Evolutionary conservation across 768 basidiomycete species (phyloP).

Genomic region (Hericium erinaceus): DNA sequence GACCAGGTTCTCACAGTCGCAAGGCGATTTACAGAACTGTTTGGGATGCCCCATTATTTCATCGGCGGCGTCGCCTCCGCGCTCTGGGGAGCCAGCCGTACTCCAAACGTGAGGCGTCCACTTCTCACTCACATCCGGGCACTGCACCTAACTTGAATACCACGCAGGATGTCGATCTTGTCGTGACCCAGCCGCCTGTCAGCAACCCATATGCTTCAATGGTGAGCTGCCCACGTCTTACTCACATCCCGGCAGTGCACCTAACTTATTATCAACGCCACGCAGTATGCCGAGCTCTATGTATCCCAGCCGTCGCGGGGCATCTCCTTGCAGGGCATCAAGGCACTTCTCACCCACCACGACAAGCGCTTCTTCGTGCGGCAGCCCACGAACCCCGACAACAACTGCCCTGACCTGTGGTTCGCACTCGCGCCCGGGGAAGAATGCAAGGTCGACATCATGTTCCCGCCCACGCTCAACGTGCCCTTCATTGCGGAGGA

Average conservation of each 20-base stretch:
- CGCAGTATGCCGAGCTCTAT: constrained; percentile 38
- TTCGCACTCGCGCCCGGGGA: background rate
- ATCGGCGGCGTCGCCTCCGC: constrained; percentile 18
- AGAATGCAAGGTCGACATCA: constrained; percentile 25
- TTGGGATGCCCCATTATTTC: constrained; percentile 16
- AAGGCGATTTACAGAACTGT: constrained; percentile 5
- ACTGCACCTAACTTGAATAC: background rate
- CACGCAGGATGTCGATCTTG: constrained; percentile 36
- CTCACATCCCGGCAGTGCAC: background rate
- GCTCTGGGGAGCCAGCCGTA: constrained; percentile 15
- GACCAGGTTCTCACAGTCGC: constrained; percentile 14
- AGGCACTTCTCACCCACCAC: constrained; percentile 24
- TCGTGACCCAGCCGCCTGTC: constrained; percentile 24
- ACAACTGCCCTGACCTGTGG: constrained; percentile 31
- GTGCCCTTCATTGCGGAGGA: constrained; percentile 17
- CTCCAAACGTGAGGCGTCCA: constrained; percentile 13
- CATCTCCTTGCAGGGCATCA: constrained; percentile 31
- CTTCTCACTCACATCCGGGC: background rate
- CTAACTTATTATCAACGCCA: background rate
- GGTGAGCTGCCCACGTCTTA: constrained; percentile 2
- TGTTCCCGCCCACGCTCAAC: constrained; percentile 21
- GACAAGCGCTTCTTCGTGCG: constrained; percentile 30
- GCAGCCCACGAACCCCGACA: constrained; percentile 25
- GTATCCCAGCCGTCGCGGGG: constrained; percentile 22
- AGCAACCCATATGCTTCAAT: constrained; percentile 3